These are phyloP conservation scores for Naganishia sp. DNA, from an alignment of 1,284 basidiomycete genomes.

Conservation along the genomic window DNA sequence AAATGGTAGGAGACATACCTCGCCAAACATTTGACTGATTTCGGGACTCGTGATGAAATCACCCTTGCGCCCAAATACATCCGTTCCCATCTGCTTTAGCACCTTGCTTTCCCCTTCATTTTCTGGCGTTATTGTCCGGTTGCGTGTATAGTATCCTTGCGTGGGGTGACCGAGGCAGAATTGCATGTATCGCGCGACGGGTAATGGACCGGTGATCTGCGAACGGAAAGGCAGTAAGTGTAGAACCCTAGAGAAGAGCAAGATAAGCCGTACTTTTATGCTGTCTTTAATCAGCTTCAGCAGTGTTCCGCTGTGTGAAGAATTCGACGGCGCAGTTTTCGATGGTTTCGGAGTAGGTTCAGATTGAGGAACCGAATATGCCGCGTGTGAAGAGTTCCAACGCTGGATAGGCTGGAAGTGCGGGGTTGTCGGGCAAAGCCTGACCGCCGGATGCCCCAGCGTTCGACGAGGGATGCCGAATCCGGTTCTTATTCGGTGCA, in stretches of 20 bases:
- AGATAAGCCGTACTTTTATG: slow-evolving; percentile 61
- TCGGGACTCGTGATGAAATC: slow-evolving; percentile 98
- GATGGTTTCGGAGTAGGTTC: not conserved
- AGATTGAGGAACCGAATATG: not conserved
- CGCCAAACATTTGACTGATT: slow-evolving; percentile 94
- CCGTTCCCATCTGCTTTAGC: slow-evolving; percentile 52
- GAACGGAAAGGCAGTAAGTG: not conserved
- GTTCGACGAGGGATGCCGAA: not conserved
- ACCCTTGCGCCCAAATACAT: slow-evolving; percentile 81
- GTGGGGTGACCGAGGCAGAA: slow-evolving; percentile 82
- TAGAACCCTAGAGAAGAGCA: not conserved
- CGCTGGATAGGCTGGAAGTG: not conserved
- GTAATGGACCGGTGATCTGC: slow-evolving; percentile 81
- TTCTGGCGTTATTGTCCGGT: not conserved
- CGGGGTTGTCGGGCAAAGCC: too few species aligned
- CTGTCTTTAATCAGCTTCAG: slow-evolving; percentile 64
- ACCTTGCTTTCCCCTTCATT: slow-evolving; percentile 5
- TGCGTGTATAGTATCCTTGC: slow-evolving; percentile 78
- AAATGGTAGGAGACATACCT: slow-evolving; percentile 61
- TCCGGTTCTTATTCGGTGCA: not conserved
- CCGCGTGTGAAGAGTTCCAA: slow-evolving; percentile 4
- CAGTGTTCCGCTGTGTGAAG: slow-evolving; percentile 27
- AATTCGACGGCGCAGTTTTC: not conserved
- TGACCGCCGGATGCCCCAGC: not conserved
- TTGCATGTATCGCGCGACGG: slow-evolving; percentile 84